A percentile compares a stretch with the other conserved stretches of the same genome.
phyloP scores from a whole-genome alignment of 768 basidiomycete species.

The Sutorius australiensis region DNA sequence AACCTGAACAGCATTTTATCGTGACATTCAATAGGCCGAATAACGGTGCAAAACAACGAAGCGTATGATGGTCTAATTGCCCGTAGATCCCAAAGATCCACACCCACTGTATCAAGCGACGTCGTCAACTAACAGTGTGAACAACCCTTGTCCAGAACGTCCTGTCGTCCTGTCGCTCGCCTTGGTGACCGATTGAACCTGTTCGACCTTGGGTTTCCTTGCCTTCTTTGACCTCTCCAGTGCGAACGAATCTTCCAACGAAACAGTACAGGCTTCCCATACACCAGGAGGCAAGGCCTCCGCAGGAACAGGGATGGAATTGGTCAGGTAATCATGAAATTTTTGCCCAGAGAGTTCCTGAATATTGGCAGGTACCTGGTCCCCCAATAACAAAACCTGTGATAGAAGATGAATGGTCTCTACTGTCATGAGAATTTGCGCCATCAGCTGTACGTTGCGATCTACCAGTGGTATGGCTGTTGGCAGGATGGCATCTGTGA shows the following conservation, averaged over 20 bases:
- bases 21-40: neutral
- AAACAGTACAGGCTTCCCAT: slow-evolving; percentile 46
- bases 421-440: slow-evolving; percentile 57
- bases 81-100: neutral
- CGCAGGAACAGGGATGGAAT: slow-evolving; percentile 17
- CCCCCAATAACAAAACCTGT: slow-evolving; percentile 56
- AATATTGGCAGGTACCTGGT: slow-evolving; percentile 43
- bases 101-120: slow-evolving; percentile 27
- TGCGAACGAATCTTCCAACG: slow-evolving; percentile 46
- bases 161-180: slow-evolving; percentile 19
- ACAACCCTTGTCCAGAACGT: slow-evolving; percentile 26
- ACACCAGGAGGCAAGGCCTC: slow-evolving; percentile 32
- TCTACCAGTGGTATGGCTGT: slow-evolving; percentile 39
- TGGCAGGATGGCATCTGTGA: slow-evolving; percentile 14
- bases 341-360: slow-evolving; percentile 53
- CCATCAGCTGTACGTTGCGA: slow-evolving; percentile 63
- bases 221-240: slow-evolving; percentile 45
- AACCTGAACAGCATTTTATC: too few relatives aligned
- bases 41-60: neutral
- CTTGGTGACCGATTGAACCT: slow-evolving; percentile 13
- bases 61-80: neutral
- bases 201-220: slow-evolving; percentile 33
- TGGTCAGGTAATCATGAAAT: slow-evolving; percentile 55
- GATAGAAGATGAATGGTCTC: slow-evolving; percentile 59
- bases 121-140: slow-evolving; percentile 41